Evolutionary conservation across 768 basidiomycete species (phyloP).

Genomic region (Lentinula boryana): DNA sequence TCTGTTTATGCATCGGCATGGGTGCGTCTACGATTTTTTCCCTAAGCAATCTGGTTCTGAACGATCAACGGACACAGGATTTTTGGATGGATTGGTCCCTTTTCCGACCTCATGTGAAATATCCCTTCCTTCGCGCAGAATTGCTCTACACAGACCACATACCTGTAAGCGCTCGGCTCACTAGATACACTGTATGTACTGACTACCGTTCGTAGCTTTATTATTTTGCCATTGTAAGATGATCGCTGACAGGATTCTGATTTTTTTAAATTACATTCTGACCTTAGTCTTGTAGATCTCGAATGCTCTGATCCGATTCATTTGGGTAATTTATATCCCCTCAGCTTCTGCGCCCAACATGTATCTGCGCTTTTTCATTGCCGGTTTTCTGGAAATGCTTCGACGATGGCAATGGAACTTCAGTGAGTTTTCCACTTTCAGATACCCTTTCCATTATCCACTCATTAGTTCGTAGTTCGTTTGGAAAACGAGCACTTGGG

Average conservation of each 20-base stretch:
- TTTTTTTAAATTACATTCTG: background rate
- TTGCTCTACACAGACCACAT: constrained; percentile 64
- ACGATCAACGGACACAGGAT: constrained; percentile 44
- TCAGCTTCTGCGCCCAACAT: constrained; percentile 31
- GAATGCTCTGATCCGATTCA: constrained; percentile 73
- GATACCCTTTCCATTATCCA: background rate
- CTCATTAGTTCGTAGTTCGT: constrained; percentile 42
- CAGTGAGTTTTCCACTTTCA: constrained; percentile 41
- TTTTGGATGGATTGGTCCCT: constrained; percentile 91
- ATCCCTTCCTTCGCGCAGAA: constrained; percentile 66
- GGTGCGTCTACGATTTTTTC: constrained; percentile 39
- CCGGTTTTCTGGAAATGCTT: constrained; percentile 67
- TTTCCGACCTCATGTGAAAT: constrained; percentile 45
- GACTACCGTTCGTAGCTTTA: constrained; percentile 44
- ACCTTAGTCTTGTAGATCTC: constrained; percentile 39
- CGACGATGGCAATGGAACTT: constrained; percentile 91
- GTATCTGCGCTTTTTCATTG: constrained; percentile 59
- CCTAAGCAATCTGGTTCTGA: background rate
- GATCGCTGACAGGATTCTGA: background rate
- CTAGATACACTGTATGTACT: background rate
- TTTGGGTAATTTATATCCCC: constrained; percentile 79
- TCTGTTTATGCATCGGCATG: constrained; percentile 72
- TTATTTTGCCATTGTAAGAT: constrained; percentile 67
- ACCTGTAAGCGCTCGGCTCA: constrained; percentile 35
- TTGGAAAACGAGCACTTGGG: constrained; percentile 89